A percentile compares a stretch with the other conserved stretches of the same genome.
Evolutionary conservation across 192 early-diverging fungal genomes (phyloP).

Genomic region (Mortierella alpina): DNA sequence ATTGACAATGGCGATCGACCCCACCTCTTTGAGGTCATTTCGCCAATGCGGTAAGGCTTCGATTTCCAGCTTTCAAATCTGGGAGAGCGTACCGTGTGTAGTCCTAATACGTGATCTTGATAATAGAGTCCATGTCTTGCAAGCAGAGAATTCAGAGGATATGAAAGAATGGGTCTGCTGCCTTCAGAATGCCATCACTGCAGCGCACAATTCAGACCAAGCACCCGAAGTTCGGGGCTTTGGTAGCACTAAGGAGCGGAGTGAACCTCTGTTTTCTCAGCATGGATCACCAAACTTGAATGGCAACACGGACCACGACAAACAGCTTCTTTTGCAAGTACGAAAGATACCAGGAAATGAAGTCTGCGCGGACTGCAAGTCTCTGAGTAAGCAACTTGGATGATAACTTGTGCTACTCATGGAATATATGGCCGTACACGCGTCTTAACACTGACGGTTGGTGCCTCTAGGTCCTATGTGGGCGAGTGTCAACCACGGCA

Average conservation of each 20-base stretch:
- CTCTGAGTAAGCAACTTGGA: slow-evolving; percentile 49
- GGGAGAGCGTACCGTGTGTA: not conserved
- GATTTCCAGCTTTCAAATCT: not conserved
- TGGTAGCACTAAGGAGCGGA: slow-evolving; percentile 23
- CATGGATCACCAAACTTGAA: slow-evolving; percentile 49
- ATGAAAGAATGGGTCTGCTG: slow-evolving; percentile 83
- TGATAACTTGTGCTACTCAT: not conserved
- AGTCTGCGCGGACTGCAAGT: slow-evolving; percentile 66
- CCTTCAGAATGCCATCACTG: slow-evolving; percentile 67
- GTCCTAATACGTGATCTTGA: not conserved
- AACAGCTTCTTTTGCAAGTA: slow-evolving; percentile 51
- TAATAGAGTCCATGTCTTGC: slow-evolving; percentile 73
- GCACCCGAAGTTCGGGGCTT: slow-evolving; percentile 52
- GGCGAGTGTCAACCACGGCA: slow-evolving; percentile 87
- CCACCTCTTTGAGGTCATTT: slow-evolving; percentile 86
- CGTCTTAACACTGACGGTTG: no score
- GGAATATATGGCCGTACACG: not conserved
- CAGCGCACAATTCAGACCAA: slow-evolving; percentile 64
- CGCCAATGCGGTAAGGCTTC: slow-evolving; percentile 69
- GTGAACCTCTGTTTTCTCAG: slow-evolving; percentile 33
- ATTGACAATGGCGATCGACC: slow-evolving; percentile 73
- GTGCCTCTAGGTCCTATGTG: slow-evolving; percentile 73
- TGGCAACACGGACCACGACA: slow-evolving; percentile 56
- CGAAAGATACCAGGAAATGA: slow-evolving; percentile 65
- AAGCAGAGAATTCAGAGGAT: slow-evolving; percentile 78